Evolutionary conservation across 2,329 filamentous ascomycete genomes (phyloP).

Genomic region (Neofusicoccum sp.): DNA sequence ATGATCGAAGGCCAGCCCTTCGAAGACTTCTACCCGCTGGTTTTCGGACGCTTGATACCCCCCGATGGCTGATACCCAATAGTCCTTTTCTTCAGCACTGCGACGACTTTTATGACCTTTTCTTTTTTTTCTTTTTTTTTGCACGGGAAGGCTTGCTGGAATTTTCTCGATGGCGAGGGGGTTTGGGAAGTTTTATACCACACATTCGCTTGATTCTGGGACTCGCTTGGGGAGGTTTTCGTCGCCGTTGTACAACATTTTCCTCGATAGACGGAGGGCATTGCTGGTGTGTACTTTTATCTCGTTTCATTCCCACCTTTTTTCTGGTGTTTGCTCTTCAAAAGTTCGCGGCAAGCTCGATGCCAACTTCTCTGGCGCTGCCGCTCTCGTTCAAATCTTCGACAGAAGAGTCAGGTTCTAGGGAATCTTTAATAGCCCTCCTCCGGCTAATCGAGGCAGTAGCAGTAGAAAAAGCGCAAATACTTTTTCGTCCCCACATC

Average conservation of each 20-base stretch:
- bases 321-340: too few species aligned
- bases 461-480: too few species aligned
- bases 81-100: background rate
- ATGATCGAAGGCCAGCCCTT: too few species aligned
- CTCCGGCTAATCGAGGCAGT: too few species aligned
- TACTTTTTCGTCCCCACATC: too few species aligned
- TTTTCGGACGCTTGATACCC: slow-evolving; percentile 15
- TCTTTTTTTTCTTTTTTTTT: background rate
- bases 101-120: slow-evolving; percentile 1
- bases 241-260: background rate
- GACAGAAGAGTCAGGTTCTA: too few species aligned
- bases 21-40: background rate
- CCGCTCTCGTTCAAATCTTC: too few species aligned
- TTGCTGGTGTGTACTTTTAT: too few species aligned
- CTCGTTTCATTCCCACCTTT: too few species aligned
- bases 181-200: background rate
- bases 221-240: background rate
- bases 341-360: too few species aligned
- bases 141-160: slow-evolving; percentile 2
- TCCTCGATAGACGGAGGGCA: background rate
- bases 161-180: background rate
- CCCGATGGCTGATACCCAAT: slow-evolving; percentile 9
- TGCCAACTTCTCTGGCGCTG: too few species aligned
- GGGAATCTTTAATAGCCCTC: too few species aligned
- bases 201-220: background rate